Evolutionary conservation across 2,329 filamentous ascomycete genomes (phyloP).

Genomic region (Plenodomus lindquistii): DNA sequence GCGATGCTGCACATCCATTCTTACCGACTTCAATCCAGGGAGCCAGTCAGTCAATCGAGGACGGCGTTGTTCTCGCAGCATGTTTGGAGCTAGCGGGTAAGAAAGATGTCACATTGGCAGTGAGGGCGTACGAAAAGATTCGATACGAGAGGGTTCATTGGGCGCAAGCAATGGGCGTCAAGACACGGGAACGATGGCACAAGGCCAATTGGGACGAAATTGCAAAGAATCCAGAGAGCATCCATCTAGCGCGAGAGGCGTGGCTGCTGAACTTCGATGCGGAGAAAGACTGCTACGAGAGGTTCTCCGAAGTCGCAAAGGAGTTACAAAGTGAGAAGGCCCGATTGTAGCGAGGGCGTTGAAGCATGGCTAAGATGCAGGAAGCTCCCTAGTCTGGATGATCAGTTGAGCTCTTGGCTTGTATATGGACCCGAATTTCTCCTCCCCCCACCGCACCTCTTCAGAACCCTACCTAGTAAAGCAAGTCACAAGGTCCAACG

Average conservation of each 20-base stretch:
- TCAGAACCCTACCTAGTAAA: not conserved
- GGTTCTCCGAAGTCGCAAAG: constrained; percentile 25
- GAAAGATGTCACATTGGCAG: constrained; percentile 23
- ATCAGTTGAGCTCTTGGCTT: not conserved
- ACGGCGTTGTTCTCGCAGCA: constrained; percentile 39
- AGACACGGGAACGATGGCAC: constrained; percentile 37
- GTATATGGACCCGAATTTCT: not conserved
- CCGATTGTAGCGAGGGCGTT: constrained; percentile 8
- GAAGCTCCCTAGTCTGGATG: not conserved
- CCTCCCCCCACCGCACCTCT: not conserved
- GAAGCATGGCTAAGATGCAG: not conserved
- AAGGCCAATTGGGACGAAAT: constrained; percentile 36
- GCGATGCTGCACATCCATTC: constrained; percentile 59
- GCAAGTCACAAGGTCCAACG: not conserved
- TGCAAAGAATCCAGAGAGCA: constrained; percentile 28
- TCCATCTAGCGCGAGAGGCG: constrained; percentile 33
- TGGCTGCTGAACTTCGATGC: constrained; percentile 40
- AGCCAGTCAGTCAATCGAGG: constrained; percentile 59
- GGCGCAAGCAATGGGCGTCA: constrained; percentile 34
- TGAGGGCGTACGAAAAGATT: constrained; percentile 39
- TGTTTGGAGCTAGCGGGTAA: constrained; percentile 33
- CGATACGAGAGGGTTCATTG: constrained; percentile 34
- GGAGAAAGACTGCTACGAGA: constrained; percentile 36
- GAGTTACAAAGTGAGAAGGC: constrained; percentile 12
- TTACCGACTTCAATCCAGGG: constrained; percentile 59